Evolutionary conservation across 1,284 basidiomycete species (phyloP), one percentile per base, ranked within the genome.

Genomic region (Melampsora larici-populina): DNA sequence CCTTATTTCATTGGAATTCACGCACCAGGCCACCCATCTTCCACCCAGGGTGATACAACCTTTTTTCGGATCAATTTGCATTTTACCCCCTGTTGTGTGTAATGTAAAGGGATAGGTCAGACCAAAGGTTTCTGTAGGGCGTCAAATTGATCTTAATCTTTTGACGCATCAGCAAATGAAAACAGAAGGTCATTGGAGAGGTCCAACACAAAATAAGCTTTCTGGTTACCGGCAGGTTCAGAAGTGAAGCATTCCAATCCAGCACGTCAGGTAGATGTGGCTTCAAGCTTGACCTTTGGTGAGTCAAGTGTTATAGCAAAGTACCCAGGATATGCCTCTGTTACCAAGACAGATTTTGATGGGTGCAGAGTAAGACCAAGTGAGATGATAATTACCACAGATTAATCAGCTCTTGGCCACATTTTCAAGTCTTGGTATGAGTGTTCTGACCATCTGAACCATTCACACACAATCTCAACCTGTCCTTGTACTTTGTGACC

Each of bases 181-280:
- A 6, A 7, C 24, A 24, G n/a, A 17, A 24, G 17, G 62, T 63
- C 62, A 24, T 33, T 31, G 6, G 62, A 24, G 7, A n/a, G 31
- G 31, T 63, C 62, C 21, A 63, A 63, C 21, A 33, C 62, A 26
- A 63, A n/a, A 31, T 26, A 63, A 26, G 51, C 21, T 26, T 18
- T 55, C 51, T 33, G 21, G 62, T 21, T 7, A 31, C 29, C 29
- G 17, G 21, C 17, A 17, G 21, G 21, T 0, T 81, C 80, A 75
- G 80, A 82, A 0, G 81, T 82, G 66, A 81, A 82, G 36, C 80
- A 78, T 8, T 81, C 72, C 15, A 82, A 77, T n/a, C 81, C 82
- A 51, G 80, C 79, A 31, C 81, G 76, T 7, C 82, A 70, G 4
- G 82, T 79, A 24, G 79, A 78, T 67, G 81, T 82, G 7, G 79